Conservation (phyloP, 352 stramenopile species). For the Pythium vanterpoolii region DNA sequence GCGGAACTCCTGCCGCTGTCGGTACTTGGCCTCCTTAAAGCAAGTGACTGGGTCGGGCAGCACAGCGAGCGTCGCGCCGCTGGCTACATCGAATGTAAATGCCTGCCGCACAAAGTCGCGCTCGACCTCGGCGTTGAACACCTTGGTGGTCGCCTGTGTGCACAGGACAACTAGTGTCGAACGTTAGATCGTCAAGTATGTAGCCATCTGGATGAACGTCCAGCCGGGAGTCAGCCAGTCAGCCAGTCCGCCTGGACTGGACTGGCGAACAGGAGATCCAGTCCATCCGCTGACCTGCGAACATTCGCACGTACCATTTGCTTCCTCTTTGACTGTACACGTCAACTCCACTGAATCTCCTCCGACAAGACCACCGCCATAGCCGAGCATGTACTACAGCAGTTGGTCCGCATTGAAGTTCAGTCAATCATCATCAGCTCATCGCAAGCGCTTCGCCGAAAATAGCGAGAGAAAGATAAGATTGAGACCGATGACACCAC, state of each 20-base stretch:
- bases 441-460: not conserved
- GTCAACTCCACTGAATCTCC: conserved; percentile 67
- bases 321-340: conserved; percentile 39
- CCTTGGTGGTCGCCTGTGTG: conserved; percentile 86
- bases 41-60: conserved; percentile 80
- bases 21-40: conserved; percentile 70
- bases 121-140: conserved; percentile 67
- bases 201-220: conserved; percentile 17
- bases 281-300: not conserved
- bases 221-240: conserved; percentile 8
- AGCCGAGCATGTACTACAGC: conserved; percentile 76
- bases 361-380: conserved; percentile 76
- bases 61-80: conserved; percentile 62
- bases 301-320: conserved; percentile 38
- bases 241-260: too few species aligned
- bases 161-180: conserved; percentile 38
- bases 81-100: conserved; percentile 46
- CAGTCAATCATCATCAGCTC: not conserved
- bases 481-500: not conserved
- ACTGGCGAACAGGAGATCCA: conserved; percentile 3
- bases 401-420: not conserved
- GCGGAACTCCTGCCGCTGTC: conserved; percentile 60
- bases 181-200: conserved; percentile 1
- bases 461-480: conserved; percentile 5
- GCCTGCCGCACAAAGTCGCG: conserved; percentile 48